Conservation (phyloP, 1,284 basidiomycete species). For the Omphalotus olearius region DNA sequence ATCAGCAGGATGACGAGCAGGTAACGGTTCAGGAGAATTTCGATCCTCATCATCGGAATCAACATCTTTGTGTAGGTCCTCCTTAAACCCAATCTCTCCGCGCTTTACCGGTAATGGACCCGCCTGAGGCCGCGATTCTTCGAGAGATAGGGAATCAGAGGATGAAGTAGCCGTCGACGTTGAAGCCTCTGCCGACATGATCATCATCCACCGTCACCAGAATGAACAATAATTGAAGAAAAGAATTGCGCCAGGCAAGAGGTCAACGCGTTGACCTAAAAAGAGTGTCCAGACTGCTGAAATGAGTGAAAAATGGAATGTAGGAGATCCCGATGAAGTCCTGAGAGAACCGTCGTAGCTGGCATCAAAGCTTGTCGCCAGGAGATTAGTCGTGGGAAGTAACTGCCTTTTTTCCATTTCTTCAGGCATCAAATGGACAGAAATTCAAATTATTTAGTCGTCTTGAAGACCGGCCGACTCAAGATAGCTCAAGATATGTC, state of each 20-base stretch:
- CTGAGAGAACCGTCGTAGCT: too few species aligned
- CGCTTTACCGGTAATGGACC: conserved; percentile 59
- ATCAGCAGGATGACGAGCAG: conserved; percentile 56
- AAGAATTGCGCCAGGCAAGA: conserved; percentile 25
- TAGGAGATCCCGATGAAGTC: too few species aligned
- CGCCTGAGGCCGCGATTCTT: conserved; percentile 41
- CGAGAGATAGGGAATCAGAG: conserved; percentile 14
- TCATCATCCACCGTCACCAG: conserved; percentile 9
- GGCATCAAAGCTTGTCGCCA: too few species aligned
- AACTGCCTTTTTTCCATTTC: too few species aligned
- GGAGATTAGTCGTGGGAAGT: too few species aligned
- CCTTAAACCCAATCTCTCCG: conserved; percentile 61
- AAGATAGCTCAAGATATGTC: too few species aligned
- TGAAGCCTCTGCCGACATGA: conserved; percentile 9
- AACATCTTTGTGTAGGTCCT: conserved; percentile 31
- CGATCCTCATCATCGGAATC: conserved; percentile 17
- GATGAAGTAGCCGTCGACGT: conserved; percentile 15
- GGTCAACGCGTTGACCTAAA: conserved; percentile 5
- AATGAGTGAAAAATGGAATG: too few species aligned
- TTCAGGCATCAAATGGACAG: too few species aligned
- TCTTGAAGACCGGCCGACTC: too few species aligned
- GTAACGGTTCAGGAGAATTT: conserved; percentile 19
- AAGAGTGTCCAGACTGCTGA: neutral
- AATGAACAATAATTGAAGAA: conserved; percentile 16
- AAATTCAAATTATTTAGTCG: too few species aligned